Base-by-base conservation (phyloP, 768 basidiomycete genomes). In the Tylopilus plumbeoviolaceoides region DNA sequence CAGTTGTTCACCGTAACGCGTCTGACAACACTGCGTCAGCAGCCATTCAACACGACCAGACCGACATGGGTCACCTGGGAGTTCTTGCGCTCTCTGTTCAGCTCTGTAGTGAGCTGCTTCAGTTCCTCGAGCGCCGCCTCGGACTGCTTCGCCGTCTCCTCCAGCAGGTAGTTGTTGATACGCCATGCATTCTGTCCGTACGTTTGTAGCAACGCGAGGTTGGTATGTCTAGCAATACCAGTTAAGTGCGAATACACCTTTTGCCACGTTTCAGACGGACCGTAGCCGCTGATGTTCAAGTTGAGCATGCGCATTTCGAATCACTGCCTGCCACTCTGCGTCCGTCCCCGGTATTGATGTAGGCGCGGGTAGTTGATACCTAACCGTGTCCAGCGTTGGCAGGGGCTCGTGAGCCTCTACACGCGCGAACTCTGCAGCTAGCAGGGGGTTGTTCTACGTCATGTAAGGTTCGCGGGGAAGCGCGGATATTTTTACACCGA, bases 171-270 rank as follows among this genome's bases (percentile, higher is more conserved):
- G 69, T 98, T 98, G 65, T 91, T 85, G 69, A 94, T 84, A 56
- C 89, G 82, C 89, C 91, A 95, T 12, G 89, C 87, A 73, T 98
- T 98, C 17, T 86, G 73, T 4, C 90, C 95, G 63, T 95, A 94
- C 31, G 83, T 85, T 65, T 93, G 85, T 31, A 95, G 71, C 28
- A 98, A 73, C 4, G 85, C 80, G 47, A 91, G 71, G 73, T 97
- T 98, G 20, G 84, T 86, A 59, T 89, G 84, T 57, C 95, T 95
- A 25, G 8, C 59, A 54, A 49, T 47, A 42, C 38, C 23, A 50
- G 35, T 49, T 59, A 6, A 64, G 47, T 39, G 33, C 17, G 23
- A 7, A 28, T 28, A 17, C 36, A 7, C 10, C 45, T 15, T 35
- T 27, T 46, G 8, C 21, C 33, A 17, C 14, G 3, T 7, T 30